A percentile compares a stretch with the other conserved stretches of the same genome.
phyloP scores from a whole-genome alignment of 805 yeast genomes.

The Schwanniomyces yamadae region DNA sequence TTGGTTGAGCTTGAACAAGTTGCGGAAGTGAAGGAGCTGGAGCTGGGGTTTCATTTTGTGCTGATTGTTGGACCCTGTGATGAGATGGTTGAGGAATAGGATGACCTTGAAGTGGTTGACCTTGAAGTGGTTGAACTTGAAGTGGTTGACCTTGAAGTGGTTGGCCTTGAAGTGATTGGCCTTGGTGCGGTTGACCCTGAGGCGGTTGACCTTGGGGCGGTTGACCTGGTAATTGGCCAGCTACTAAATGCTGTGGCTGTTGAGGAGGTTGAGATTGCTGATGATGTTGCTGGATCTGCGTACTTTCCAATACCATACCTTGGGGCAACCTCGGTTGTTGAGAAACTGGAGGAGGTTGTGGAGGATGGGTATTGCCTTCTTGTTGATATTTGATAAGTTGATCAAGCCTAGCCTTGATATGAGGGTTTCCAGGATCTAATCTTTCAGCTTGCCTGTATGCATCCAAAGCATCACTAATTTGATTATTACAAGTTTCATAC shows the following conservation, averaged over 20 bases:
- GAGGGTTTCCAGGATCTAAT: conserved; percentile 91
- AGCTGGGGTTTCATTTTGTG: too few species aligned
- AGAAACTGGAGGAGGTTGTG: conserved; percentile 65
- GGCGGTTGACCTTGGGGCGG: conserved; percentile 13
- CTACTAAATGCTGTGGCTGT: conserved; percentile 6
- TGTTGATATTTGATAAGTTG: conserved; percentile 74
- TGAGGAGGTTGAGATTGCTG: conserved; percentile 15
- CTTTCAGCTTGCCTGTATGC: conserved; percentile 97
- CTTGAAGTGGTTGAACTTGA: too few species aligned
- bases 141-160: too few species aligned
- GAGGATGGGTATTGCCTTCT: conserved; percentile 62
- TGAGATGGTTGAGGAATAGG: too few species aligned
- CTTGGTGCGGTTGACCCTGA: conserved; percentile 12
- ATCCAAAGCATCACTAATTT: conserved; percentile 89
- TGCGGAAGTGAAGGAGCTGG: conserved; percentile 11
- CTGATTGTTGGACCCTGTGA: too few species aligned
- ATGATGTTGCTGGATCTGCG: conserved; percentile 26
- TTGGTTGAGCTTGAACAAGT: conserved; percentile 13
- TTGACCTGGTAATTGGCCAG: conserved; percentile 2
- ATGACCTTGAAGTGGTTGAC: too few species aligned
- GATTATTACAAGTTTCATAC: conserved; percentile 96
- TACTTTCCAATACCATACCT: conserved; percentile 58
- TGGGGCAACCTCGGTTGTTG: conserved; percentile 64
- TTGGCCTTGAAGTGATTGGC: too few species aligned
- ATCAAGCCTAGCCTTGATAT: conserved; percentile 88